phyloP scores from a whole-genome alignment of 768 basidiomycete genomes.

The Saitozyma sp. region DNA sequence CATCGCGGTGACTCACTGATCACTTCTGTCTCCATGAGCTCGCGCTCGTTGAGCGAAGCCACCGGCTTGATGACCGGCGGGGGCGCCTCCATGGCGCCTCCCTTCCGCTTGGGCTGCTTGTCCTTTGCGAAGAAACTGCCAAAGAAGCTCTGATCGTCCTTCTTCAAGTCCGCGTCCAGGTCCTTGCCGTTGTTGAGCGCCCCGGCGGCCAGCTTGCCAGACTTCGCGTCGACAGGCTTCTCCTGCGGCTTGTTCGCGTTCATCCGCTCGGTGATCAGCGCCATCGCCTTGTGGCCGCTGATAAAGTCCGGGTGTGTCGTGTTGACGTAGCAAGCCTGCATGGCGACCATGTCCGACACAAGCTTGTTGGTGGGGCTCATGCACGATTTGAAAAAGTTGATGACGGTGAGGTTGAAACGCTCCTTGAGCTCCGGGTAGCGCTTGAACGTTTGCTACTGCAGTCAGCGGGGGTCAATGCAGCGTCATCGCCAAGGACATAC shows the following conservation, averaged over 20 bases:
- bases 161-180: constrained; percentile 83
- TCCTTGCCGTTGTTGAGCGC: constrained; percentile 90
- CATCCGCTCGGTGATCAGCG: constrained; percentile 69
- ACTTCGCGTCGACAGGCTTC: constrained; percentile 68
- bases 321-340: constrained; percentile 99
- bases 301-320: constrained; percentile 99
- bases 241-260: constrained; percentile 74
- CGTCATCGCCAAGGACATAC: constrained; percentile 58
- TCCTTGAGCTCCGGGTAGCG: constrained; percentile 95
- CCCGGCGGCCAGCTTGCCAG: constrained; percentile 62
- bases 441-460: constrained; percentile 81
- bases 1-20: constrained; percentile 71
- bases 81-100: constrained; percentile 63
- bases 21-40: constrained; percentile 98
- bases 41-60: constrained; percentile 84
- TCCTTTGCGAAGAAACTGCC: constrained; percentile 83
- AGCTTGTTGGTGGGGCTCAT: constrained; percentile 96
- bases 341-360: constrained; percentile 86
- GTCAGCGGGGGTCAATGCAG: not conserved
- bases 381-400: constrained; percentile 91
- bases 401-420: constrained; percentile 91
- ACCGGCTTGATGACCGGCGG: constrained; percentile 86
- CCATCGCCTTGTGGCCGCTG: constrained; percentile 92
- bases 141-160: constrained; percentile 90
- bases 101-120: constrained; percentile 53